These are phyloP conservation scores for Penicillium sp. DNA, from an alignment of 2,329 filamentous ascomycete species.

Conservation along the genomic window DNA sequence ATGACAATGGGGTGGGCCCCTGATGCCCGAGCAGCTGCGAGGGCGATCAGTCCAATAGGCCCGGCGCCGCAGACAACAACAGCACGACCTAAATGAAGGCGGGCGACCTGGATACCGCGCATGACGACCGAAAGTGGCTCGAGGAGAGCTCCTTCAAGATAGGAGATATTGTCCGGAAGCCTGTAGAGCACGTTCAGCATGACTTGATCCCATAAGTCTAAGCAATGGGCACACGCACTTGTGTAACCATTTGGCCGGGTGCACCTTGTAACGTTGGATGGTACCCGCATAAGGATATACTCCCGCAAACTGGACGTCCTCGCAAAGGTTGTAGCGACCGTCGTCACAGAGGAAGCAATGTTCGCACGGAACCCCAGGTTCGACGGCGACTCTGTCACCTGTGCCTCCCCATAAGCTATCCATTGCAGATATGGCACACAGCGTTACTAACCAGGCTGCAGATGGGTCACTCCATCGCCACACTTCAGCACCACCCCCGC, in stretches of 20 bases:
- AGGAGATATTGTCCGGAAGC: conserved; percentile 51
- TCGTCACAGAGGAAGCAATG: conserved; percentile 52
- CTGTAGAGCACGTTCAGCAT: no score
- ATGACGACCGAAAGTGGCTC: conserved; percentile 58
- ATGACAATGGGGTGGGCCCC: conserved; percentile 57
- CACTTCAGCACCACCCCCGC: conserved; percentile 52
- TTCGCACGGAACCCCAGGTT: conserved; percentile 57
- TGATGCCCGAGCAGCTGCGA: conserved; percentile 52
- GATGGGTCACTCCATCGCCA: conserved; percentile 46
- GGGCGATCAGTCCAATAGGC: conserved; percentile 53
- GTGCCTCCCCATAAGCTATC: not conserved
- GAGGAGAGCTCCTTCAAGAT: conserved; percentile 53
- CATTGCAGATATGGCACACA: no score
- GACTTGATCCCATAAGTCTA: no score
- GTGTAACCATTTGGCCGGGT: conserved; percentile 54
- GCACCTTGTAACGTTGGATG: conserved; percentile 54
- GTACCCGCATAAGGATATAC: conserved; percentile 55
- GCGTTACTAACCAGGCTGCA: conserved; percentile 47
- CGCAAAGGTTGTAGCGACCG: conserved; percentile 57
- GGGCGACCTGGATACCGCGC: conserved; percentile 49
- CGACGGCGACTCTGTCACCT: conserved; percentile 58
- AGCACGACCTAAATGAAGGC: conserved; percentile 48
- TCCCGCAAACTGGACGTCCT: conserved; percentile 53
- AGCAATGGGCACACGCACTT: no score
- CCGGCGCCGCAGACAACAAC: conserved; percentile 55